phyloP scores from a whole-genome alignment of 2,329 filamentous ascomycete genomes.

The Penicillium frequentans region DNA sequence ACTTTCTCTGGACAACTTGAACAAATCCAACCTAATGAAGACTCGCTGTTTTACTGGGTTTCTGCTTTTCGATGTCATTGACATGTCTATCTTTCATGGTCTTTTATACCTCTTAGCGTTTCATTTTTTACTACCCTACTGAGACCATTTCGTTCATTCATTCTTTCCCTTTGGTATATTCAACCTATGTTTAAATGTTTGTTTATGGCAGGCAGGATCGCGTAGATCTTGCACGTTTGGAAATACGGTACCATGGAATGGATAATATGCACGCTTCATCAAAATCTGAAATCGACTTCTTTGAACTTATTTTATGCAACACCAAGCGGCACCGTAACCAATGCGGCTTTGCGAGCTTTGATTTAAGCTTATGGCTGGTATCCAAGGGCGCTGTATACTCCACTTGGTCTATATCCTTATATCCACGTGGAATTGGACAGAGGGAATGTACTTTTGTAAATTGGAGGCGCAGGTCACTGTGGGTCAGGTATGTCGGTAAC shows the following conservation, averaged over 20 bases:
- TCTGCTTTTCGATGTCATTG: not conserved
- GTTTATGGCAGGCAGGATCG: not conserved
- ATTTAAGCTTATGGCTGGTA: not conserved
- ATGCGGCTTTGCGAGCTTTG: not conserved
- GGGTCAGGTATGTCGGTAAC: not conserved
- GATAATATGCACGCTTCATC: not conserved
- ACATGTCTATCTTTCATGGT: not conserved
- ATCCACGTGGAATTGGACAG: not conserved
- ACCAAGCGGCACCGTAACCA: not conserved
- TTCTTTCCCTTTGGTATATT: too few relatives aligned
- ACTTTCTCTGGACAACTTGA: constrained; percentile 1
- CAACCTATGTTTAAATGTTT: too few relatives aligned
- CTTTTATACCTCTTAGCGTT: not conserved
- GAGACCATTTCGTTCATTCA: too few relatives aligned
- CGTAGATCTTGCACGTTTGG: not conserved
- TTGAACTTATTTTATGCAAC: not conserved
- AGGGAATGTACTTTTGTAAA: not conserved
- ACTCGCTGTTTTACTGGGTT: not conserved
- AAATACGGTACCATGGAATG: not conserved
- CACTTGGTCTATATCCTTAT: not conserved
- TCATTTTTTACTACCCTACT: too few relatives aligned
- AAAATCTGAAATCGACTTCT: not conserved
- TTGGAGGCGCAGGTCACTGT: not conserved
- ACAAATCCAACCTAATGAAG: constrained; percentile 1
- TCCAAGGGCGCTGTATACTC: not conserved